Conservation (phyloP, 257 asterid genomes). For the Paulownia fortunei region DNA sequence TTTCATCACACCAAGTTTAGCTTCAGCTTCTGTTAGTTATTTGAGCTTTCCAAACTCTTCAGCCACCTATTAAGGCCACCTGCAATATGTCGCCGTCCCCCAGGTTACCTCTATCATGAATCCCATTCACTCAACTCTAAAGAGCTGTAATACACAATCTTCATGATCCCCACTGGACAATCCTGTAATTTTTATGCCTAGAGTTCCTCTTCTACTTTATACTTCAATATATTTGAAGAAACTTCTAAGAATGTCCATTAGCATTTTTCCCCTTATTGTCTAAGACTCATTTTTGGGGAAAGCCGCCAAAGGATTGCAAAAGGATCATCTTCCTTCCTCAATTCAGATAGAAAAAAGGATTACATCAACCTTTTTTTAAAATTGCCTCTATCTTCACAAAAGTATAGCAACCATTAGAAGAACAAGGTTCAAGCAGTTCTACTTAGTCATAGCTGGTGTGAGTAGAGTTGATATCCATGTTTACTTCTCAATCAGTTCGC, state of each 20-base stretch:
- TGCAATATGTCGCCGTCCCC: not conserved
- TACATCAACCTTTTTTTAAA: not conserved
- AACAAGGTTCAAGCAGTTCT: constrained; percentile 4
- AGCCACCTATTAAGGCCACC: constrained; percentile 3
- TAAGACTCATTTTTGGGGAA: not conserved
- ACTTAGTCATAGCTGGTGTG: not conserved
- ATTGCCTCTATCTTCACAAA: not conserved
- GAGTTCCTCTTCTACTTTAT: not conserved
- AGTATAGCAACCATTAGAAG: not conserved
- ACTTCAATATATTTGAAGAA: not conserved
- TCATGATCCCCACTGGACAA: not conserved
- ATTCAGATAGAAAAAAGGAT: not conserved
- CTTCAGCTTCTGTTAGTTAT: not conserved
- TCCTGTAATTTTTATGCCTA: not conserved
- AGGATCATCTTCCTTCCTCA: not conserved
- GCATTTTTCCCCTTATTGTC: not conserved
- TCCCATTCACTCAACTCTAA: not conserved
- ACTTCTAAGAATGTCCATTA: not conserved
- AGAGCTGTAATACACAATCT: not conserved
- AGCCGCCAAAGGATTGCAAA: not conserved
- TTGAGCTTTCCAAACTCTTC: not conserved
- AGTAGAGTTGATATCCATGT: not conserved
- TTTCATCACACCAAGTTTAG: not conserved
- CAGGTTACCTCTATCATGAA: not conserved
- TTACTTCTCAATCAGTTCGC: not conserved